Evolutionary conservation across 192 early-diverging fungal genomes (phyloP).

Genomic region (Anaeromyces robustus): DNA sequence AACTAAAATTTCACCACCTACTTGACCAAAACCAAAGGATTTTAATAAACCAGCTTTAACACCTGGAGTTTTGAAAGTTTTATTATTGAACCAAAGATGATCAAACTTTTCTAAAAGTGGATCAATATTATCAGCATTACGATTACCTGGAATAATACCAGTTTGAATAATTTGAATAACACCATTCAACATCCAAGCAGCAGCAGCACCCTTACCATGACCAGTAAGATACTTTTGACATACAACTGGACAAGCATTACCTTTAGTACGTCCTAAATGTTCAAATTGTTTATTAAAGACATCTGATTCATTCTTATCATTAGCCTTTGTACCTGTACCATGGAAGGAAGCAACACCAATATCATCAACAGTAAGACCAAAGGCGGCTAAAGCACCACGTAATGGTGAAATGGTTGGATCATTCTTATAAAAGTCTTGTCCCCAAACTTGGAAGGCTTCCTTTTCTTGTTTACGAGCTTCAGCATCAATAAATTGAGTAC

Average conservation of each 20-base stretch:
- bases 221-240: conserved; percentile 92
- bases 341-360: conserved; percentile 92
- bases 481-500: conserved; percentile 17
- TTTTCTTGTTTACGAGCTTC: conserved; percentile 55
- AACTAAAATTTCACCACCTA: background rate
- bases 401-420: conserved; percentile 64
- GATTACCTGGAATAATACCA: conserved; percentile 82
- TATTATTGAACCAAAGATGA: conserved; percentile 64
- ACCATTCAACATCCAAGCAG: conserved; percentile 94
- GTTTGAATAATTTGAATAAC: conserved; percentile 68
- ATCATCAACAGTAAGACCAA: conserved; percentile 80
- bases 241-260: conserved; percentile 60
- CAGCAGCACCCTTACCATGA: conserved; percentile 92
- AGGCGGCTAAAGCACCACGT: conserved; percentile 72
- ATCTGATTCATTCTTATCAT: conserved; percentile 87
- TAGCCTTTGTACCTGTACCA: conserved; percentile 84
- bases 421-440: conserved; percentile 61
- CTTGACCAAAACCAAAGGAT: background rate
- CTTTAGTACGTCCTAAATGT: conserved; percentile 72
- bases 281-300: conserved; percentile 71
- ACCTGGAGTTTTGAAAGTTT: conserved; percentile 24
- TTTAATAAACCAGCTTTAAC: background rate
- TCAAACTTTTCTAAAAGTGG: conserved; percentile 55
- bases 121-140: conserved; percentile 77
- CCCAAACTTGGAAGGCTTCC: conserved; percentile 57